Base-by-base conservation (phyloP, 1,139 yeast genomes). In the Pichia sp. region DNA sequence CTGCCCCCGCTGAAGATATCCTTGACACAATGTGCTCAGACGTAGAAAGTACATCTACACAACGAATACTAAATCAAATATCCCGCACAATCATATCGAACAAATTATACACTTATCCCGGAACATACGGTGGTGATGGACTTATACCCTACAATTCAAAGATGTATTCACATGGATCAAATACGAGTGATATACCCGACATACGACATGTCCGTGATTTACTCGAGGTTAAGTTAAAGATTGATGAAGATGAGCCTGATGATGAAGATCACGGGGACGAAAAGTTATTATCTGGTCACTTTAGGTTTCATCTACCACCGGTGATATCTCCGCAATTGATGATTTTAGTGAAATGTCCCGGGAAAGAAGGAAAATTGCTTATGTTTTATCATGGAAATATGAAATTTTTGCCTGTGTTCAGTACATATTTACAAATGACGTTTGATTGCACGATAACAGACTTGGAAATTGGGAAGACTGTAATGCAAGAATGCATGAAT, bases 291-390 rank as follows among this genome's bases (percentile, higher is more conserved):
- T 42, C 55, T 7, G 62, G 62, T 0, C 56, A 54, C 38, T 52
- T 59, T 27, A 45, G 61, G 33, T 58, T 54, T 46, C 52, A 52
- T 35, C 40, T 56, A 33, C 50, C 54, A 15, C 50, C 50, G 13
- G 38, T 52, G 2, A 37, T 59, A 2, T 55, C 55, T 3, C 53
- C 51, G 10, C 63, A 60, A 29, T 31, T 56, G 2, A 16, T 54
- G 5, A 47, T 59, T 1, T 42, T 59, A 24, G 45, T 58, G 3
- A 53, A 53, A 23, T 31, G 36, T 16, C 27, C 39, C 8, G 15
- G 18, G 10, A 11, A 4, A 11, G 32, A 53, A 1, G 51, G 52
- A 9, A 31, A 37, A 5, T 9, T 50, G 6, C 16, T 58, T 9
- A 7, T 60, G 33, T 35, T 61, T 41, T 47, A 51, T 6, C 51